phyloP scores from a whole-genome alignment of 148 eudicot genomes.

The Salicornia ramosissima region DNA sequence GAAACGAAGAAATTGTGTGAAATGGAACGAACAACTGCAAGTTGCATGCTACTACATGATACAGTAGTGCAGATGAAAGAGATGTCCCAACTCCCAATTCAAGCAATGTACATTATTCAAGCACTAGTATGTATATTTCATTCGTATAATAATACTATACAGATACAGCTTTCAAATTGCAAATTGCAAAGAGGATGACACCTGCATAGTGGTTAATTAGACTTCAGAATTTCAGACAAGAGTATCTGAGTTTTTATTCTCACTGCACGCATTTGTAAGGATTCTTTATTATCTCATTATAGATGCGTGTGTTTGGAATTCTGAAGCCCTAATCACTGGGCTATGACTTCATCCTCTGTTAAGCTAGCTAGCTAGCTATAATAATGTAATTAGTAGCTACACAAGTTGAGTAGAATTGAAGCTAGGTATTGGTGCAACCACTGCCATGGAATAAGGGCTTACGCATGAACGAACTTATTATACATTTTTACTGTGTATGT shows the following conservation, averaged over 20 bases:
- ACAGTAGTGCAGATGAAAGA: constrained; percentile 1
- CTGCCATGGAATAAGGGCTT: not conserved
- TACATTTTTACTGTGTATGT: no score
- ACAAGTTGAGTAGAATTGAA: not conserved
- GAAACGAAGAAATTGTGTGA: not conserved
- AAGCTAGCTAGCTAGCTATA: no score
- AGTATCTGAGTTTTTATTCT: no score
- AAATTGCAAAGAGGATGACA: not conserved
- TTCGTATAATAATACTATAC: not conserved
- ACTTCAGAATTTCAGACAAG: no score
- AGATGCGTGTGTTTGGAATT: no score
- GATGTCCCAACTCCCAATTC: not conserved
- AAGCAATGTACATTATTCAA: not conserved
- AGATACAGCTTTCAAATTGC: not conserved
- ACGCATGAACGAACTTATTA: not conserved
- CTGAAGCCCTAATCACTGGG: no score
- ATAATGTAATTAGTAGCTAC: no score
- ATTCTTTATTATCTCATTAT: no score
- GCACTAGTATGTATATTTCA: no score
- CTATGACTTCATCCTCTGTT: no score
- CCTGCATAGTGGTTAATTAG: not conserved
- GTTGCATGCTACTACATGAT: not conserved
- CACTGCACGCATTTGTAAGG: no score
- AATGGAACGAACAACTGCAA: not conserved
- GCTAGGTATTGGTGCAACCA: not conserved